Base-by-base conservation (phyloP, 768 basidiomycete species). In the Paxillus involutus region DNA sequence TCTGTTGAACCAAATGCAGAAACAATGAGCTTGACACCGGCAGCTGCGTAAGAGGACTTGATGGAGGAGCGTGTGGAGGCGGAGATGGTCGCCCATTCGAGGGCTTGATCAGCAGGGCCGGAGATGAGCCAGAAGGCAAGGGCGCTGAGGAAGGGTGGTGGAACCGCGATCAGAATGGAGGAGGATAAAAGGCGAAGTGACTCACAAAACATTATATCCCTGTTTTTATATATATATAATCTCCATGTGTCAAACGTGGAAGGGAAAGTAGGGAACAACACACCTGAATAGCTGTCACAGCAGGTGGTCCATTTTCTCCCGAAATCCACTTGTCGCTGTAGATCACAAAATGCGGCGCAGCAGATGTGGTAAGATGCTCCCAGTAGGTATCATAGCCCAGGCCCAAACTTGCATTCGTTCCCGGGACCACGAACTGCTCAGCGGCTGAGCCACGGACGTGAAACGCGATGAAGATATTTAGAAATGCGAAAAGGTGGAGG, bases 141-240 rank as follows among this genome's bases (percentile, higher is more conserved):
- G 19, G 72, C 69, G 66, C 76, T 77, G 44, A 6, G 44, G 33
- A 36, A 51, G 42, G 58, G 43, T 8, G 42, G 26, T 14, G 21
- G n/a, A 13, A 49, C 9, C 9, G 9, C 29, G n/a, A 11, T 21
- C 3, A 17, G 26, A 46, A 21, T 21, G 21, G 21, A 21, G 21
- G 21, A 1, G 32, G 29, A 32, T 14, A n/a, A 40, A 39, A 39
- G 26, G 16, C 24, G 12, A 16, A 12, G 21, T n/a, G 12, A 63
- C 76, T 67, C 59, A 80, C 82, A 82, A 84, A 46, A 84, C 79
- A 59, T 84, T 84, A 63, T 71, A 84, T 36, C 84, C 83, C 80
- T 84, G 39, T 46, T 24, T 32, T 32, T 32, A 32, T 32, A n/a
- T n/a, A n/a, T n/a, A n/a, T 30, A 9, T 32, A 6, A 32, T 3